phyloP scores from a whole-genome alignment of 176 grass and related monocot species.

The Pontederia paniculata region DNA sequence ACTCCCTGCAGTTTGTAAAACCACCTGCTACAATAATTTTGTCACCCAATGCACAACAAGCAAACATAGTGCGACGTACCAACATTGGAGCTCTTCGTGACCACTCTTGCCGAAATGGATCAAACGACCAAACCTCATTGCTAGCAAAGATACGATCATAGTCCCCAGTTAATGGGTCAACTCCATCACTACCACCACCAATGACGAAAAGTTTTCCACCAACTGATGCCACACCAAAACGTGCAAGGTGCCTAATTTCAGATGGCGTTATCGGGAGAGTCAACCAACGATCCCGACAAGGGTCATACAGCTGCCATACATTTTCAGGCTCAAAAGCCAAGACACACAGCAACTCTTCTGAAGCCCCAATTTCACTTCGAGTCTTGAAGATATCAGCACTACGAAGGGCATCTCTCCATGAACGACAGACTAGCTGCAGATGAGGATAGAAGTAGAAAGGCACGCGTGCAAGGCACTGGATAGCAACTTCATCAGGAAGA shows the following conservation, averaged over 20 bases:
- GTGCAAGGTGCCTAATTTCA: constrained; percentile 78
- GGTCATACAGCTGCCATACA: constrained; percentile 93
- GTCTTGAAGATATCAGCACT: constrained; percentile 49
- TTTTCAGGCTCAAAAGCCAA: constrained; percentile 96
- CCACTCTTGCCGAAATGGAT: constrained; percentile 59
- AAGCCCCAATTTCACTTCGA: constrained; percentile 36
- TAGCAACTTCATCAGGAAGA: constrained; percentile 85
- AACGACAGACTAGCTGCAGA: constrained; percentile 71
- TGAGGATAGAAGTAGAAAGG: constrained; percentile 61
- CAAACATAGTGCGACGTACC: constrained; percentile 82
- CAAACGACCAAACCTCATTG: constrained; percentile 95
- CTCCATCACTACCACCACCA: constrained; percentile 86
- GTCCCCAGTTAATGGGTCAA: constrained; percentile 88
- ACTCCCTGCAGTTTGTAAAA: constrained; percentile 84
- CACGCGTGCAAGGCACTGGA: constrained; percentile 80
- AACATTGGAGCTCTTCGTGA: constrained; percentile 50
- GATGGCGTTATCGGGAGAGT: constrained; percentile 89
- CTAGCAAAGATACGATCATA: constrained; percentile 90
- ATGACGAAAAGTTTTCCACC: constrained; percentile 88
- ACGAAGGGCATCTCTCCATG: constrained; percentile 55
- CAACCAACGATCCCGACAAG: constrained; percentile 73
- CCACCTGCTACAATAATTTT: constrained; percentile 92
- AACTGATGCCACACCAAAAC: constrained; percentile 67
- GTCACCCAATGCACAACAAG: constrained; percentile 68
- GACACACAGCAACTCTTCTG: constrained; percentile 75